Conservation (phyloP, 169 alveolate species). For the Cryptosporidium baileyi region DNA sequence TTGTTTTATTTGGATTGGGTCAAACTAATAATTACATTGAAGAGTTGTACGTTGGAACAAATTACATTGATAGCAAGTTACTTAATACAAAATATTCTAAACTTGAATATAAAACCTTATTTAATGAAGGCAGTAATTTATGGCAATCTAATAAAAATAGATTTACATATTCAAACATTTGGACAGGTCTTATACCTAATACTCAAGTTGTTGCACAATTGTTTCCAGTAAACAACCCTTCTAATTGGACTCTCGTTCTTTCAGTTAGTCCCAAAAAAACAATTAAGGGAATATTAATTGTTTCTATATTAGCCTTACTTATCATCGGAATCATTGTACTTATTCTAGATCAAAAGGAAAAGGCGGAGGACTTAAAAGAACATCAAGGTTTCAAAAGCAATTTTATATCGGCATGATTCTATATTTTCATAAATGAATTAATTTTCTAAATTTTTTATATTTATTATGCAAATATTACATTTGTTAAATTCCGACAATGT, state of each 20-base stretch:
- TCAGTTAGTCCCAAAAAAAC: conserved; percentile 62
- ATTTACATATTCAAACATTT: conserved; percentile 19
- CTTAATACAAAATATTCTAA: background rate
- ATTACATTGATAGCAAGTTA: background rate
- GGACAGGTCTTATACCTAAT: conserved; percentile 67
- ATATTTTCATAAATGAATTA: too few relatives aligned
- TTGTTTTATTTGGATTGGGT: conserved; percentile 80
- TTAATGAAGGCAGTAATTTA: background rate
- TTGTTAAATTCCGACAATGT: too few relatives aligned
- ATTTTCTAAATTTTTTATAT: too few relatives aligned
- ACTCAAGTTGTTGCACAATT: conserved; percentile 49
- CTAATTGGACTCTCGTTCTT: conserved; percentile 40
- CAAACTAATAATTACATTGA: conserved; percentile 86
- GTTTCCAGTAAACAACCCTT: conserved; percentile 29
- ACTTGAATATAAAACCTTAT: background rate
- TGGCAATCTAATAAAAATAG: background rate
- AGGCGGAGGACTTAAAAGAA: conserved; percentile 62
- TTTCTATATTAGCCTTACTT: conserved; percentile 1
- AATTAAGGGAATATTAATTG: conserved; percentile 14
- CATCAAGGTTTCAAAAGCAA: conserved; percentile 53
- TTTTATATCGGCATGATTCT: conserved; percentile 47
- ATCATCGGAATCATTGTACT: conserved; percentile 32
- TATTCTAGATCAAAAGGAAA: conserved; percentile 29
- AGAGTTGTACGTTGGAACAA: conserved; percentile 81
- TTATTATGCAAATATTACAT: too few relatives aligned